Percentiles rank a stretch among this genome's conserved stretches.
phyloP scores from a whole-genome alignment of 192 early-diverging fungal genomes.

The Obelidium mucronatum region DNA sequence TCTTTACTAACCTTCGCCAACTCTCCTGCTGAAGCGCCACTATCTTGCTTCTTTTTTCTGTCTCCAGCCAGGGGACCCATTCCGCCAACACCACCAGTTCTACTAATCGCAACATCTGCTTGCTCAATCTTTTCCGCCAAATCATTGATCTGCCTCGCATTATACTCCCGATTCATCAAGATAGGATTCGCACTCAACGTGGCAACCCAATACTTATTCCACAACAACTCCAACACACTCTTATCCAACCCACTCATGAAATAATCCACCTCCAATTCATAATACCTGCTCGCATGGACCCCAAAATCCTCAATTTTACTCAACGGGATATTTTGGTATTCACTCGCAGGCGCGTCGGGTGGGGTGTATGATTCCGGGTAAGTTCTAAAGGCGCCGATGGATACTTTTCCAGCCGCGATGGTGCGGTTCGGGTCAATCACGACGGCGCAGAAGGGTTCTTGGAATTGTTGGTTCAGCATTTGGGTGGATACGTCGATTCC shows the following conservation, averaged over 20 bases:
- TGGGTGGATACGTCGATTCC: constrained; percentile 98
- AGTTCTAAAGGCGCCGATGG: constrained; percentile 98
- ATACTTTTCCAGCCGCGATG: constrained; percentile 94
- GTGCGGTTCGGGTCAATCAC: constrained; percentile 98
- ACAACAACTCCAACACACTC: constrained; percentile 86
- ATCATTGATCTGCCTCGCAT: constrained; percentile 79
- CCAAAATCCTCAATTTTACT: constrained; percentile 99
- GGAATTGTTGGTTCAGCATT: constrained; percentile 92
- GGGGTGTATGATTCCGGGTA: constrained; percentile 88
- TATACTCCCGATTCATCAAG: constrained; percentile 86
- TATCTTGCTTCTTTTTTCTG: constrained; percentile 64
- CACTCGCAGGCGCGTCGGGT: constrained; percentile 72
- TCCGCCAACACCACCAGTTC: constrained; percentile 3
- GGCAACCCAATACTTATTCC: constrained; percentile 99
- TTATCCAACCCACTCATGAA: constrained; percentile 93
- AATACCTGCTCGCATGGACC: constrained; percentile 90
- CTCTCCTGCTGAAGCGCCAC: constrained; percentile 56
- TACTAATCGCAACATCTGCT: constrained; percentile 66
- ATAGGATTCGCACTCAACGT: constrained; percentile 93
- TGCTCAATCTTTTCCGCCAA: constrained; percentile 85
- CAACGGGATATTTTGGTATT: constrained; percentile 91
- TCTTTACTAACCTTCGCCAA: constrained; percentile 75
- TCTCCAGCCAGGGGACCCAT: neutral
- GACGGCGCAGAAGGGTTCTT: constrained; percentile 94
- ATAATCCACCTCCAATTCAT: constrained; percentile 87